These are phyloP conservation scores for Botrytis deweyae DNA, from an alignment of 2,329 filamentous ascomycete genomes.

Conservation along the genomic window DNA sequence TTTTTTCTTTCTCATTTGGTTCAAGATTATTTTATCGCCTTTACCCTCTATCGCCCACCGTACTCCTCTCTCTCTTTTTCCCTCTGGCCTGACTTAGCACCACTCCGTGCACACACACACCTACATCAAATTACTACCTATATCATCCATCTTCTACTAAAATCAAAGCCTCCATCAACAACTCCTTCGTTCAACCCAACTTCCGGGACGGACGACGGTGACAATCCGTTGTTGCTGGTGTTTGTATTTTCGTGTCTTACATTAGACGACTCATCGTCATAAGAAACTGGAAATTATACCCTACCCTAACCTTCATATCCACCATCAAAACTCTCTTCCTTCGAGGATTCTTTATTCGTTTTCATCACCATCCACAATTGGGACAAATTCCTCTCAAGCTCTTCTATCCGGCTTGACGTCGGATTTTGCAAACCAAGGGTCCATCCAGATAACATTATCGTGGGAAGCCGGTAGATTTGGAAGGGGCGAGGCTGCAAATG, in stretches of 20 bases:
- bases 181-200: conserved; percentile 7
- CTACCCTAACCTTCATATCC: not conserved
- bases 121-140: not conserved
- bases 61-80: not conserved
- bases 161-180: not conserved
- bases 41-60: conserved; percentile 6
- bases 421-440: not conserved
- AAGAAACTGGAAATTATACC: not conserved
- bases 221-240: not conserved
- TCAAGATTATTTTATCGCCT: not conserved
- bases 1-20: not conserved
- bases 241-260: not conserved
- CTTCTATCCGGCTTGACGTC: conserved; percentile 1
- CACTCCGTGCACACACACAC: not conserved
- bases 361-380: not conserved
- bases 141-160: conserved; percentile 1
- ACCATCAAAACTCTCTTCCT: not conserved
- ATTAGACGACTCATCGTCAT: not conserved
- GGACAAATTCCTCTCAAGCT: too few relatives aligned
- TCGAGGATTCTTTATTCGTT: not conserved
- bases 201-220: conserved; percentile 14
- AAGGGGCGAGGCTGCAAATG: conserved; percentile 31
- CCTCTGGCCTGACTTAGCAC: not conserved
- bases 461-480: conserved; percentile 8
- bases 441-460: not conserved